Conservation (phyloP, 169 alveolate genomes). For the Cryptosporidium sp. region DNA sequence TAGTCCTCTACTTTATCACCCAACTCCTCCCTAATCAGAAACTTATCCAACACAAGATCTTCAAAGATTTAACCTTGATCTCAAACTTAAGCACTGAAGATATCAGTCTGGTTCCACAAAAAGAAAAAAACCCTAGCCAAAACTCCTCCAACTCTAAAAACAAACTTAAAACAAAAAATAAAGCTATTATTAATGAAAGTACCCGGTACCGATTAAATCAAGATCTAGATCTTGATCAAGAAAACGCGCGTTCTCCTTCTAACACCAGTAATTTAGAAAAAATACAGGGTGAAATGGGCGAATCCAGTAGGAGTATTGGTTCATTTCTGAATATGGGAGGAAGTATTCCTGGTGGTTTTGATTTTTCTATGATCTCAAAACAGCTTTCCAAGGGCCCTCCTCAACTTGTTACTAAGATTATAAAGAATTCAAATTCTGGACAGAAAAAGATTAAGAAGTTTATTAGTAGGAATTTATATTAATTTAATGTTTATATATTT, state of each 20-base stretch:
- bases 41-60: slow-evolving; percentile 11
- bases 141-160: neutral
- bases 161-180: neutral
- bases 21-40: slow-evolving; percentile 20
- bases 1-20: slow-evolving; percentile 35
- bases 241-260: neutral
- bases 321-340: neutral
- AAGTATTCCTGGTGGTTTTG: neutral
- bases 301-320: neutral
- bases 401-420: slow-evolving; percentile 36
- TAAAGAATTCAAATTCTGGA: slow-evolving; percentile 9
- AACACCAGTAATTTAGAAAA: neutral
- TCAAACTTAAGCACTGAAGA: slow-evolving; percentile 16
- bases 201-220: neutral
- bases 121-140: neutral
- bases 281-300: neutral
- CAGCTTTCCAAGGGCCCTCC: slow-evolving; percentile 28
- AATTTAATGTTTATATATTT: too few relatives aligned
- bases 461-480: neutral
- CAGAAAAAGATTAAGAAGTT: slow-evolving; percentile 18
- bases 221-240: neutral
- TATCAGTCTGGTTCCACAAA: neutral
- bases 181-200: neutral
- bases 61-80: slow-evolving; percentile 13
- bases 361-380: slow-evolving; percentile 7